Evolutionary conservation across 768 basidiomycete genomes (phyloP).

Genomic region (Mycena capillaripes): DNA sequence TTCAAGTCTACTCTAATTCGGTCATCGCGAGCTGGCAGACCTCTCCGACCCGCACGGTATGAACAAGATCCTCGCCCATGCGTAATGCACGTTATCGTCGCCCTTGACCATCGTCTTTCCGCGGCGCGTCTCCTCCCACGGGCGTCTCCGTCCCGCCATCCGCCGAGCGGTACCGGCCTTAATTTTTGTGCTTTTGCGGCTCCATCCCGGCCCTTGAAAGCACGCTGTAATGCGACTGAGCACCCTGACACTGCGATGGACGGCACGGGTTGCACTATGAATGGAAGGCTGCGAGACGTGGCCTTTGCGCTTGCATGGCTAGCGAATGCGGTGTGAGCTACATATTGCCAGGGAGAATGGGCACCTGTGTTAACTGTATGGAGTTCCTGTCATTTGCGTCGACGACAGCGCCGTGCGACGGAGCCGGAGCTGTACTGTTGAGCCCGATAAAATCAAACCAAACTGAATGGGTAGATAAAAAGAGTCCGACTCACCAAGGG

Average conservation of each 20-base stretch:
- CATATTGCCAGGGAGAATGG: neutral
- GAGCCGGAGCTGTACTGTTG: neutral
- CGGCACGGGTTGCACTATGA: neutral
- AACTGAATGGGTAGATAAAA: neutral
- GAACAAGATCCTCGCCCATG: neutral
- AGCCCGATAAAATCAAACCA: neutral
- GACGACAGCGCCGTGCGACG: neutral
- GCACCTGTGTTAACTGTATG: neutral
- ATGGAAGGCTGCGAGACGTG: neutral
- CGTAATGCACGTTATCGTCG: too few relatives aligned
- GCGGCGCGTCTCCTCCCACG: neutral
- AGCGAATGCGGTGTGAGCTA: neutral
- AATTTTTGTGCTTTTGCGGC: neutral
- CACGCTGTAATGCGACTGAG: neutral
- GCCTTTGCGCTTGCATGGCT: neutral
- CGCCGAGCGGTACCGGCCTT: neutral
- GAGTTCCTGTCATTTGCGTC: neutral
- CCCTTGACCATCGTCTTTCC: neutral
- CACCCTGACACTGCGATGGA: neutral
- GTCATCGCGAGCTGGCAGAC: neutral
- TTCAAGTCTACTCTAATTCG: neutral
- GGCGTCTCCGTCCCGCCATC: neutral
- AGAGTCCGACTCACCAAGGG: neutral
- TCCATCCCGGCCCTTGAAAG: neutral
- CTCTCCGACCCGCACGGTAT: neutral